A percentile compares a stretch with the other conserved stretches of the same genome.
These are phyloP conservation scores for Cyclotella atomus DNA, from an alignment of 108 stramenopile species.

Conservation along the genomic window DNA sequence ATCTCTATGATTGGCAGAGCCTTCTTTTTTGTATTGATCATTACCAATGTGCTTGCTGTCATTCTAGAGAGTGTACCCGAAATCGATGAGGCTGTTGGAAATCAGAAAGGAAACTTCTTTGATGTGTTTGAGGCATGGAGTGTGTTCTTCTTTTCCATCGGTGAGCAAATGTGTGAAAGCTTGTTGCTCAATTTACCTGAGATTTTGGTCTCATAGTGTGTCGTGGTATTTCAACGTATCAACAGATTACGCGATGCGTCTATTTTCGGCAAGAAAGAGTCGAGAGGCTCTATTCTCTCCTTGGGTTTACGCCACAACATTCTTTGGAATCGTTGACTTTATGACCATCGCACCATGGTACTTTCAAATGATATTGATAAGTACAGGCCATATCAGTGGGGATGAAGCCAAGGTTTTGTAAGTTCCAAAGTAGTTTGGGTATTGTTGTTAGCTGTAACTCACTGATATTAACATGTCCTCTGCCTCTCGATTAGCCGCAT, in stretches of 20 bases:
- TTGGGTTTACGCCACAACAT: slow-evolving; percentile 80
- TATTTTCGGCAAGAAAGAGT: slow-evolving; percentile 89
- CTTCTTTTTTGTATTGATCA: slow-evolving; percentile 81
- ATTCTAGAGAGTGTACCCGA: slow-evolving; percentile 76
- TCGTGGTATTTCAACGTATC: neutral
- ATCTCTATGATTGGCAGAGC: slow-evolving; percentile 44
- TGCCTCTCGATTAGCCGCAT: slow-evolving; percentile 46
- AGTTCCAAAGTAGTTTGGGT: neutral
- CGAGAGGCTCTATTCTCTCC: slow-evolving; percentile 81
- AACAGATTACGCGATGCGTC: slow-evolving; percentile 71
- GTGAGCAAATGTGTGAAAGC: slow-evolving; percentile 14
- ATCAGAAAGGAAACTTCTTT: slow-evolving; percentile 74
- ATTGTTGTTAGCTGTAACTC: neutral
- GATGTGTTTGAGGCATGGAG: slow-evolving; percentile 82
- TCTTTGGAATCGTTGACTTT: slow-evolving; percentile 93
- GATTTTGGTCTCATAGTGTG: too few relatives aligned
- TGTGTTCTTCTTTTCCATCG: slow-evolving; percentile 79
- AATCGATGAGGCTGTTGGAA: slow-evolving; percentile 74
- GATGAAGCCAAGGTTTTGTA: slow-evolving; percentile 77
- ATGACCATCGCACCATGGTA: slow-evolving; percentile 89
- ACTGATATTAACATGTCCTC: neutral
- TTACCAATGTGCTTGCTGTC: slow-evolving; percentile 83
- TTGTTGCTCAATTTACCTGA: neutral
- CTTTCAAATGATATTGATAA: slow-evolving; percentile 60
- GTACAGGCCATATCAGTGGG: slow-evolving; percentile 49